Evolutionary conservation across 2,329 filamentous ascomycete genomes (phyloP), one percentile per base, ranked within the genome.

Genomic region (Ophiosphaerella narmari): DNA sequence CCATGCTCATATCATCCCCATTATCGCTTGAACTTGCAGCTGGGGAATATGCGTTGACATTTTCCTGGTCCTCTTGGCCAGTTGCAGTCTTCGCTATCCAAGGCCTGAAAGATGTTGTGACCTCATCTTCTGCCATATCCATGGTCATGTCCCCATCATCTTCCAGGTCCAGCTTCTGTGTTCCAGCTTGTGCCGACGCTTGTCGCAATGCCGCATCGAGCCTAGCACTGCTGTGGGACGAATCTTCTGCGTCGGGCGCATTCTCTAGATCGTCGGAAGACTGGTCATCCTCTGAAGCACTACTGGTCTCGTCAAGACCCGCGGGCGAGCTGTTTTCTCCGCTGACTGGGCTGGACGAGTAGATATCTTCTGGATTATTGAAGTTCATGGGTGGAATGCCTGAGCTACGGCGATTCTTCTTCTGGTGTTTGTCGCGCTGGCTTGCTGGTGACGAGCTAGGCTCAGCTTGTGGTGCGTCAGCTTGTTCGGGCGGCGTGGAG

Each of bases 1-100:
- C 93, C 93, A 97, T 97, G 18, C 90, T 94, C 80, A 95, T 86
- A 34, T 92, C 90, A 56, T 81, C 76, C 11, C 78, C 77, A 11
- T 81, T 52, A 12, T 54, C 58, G 5, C 75, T 68, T 21, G 78
- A 68, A 45, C 72, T 73, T 41, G 72, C 73, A n/a, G 74, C 73
- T 18, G 75, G 74, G 9, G 76, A 78, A 55, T 80, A 81, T 4
- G 77, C 77, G 50, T 79, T 77, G 5, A 76, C 64, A 34, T 80
- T 80, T 54, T 82, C 79, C 54, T 82, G 79, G 39, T 81, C 77
- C 38, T 71, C 59, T 39, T 66, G 60, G 51, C 54, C 63, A 47
- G 50, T 68, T 45, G 74, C 68, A 7, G 69, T 75, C 56, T 86
- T 87, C 67, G 83, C 86, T 6, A 81, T 80, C 88, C 88, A 91